Evolutionary conservation across 2,329 filamentous ascomycete species (phyloP), one percentile per base, ranked within the genome.

Genomic region (Cercospora sp.): DNA sequence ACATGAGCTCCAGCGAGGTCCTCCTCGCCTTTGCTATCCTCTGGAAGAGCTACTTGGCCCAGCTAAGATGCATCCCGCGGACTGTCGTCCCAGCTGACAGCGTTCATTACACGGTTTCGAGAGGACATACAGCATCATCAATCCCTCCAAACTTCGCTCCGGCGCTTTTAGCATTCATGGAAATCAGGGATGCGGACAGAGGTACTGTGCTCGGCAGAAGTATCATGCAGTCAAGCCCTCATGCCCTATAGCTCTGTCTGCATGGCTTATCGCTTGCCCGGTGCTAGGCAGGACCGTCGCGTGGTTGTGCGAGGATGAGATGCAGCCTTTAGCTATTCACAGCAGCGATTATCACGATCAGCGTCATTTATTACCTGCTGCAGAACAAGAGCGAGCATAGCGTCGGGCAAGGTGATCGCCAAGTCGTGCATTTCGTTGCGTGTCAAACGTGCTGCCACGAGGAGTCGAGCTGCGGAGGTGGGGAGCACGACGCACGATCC

Each of bases 371-470:
- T 57, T 62, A n/a, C 58, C 58, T 28, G 36, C 30, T 68, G 51
- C 55, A 33, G 55, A 58, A 30, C 42, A 26, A 12, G 28, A 33
- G 28, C 18, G 28, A 31, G 48, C 53, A 48, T 67, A 57, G 57
- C 58, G 23, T 30, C 53, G 66, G 60, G 53, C 60, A 63, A 60
- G 45, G 26, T 61, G 59, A 40, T 28, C 33, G 45, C 64, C 51
- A 58, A 66, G 28, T 45, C 28, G 51, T 40, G 63, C 62, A 48
- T 61, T 64, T 64, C 48, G 20, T 36, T 31, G 48, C 66, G 66
- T 70, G 64, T 26, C 30, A 20, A 30, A 60, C 66, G 60, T 63
- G 68, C 64, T 63, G 60, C 20, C 26, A 45, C 61, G 66, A 71
- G 66, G 36, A 61, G 33, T 40, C 23, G 66, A 66, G 59, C 58